Conservation (phyloP, 2,329 filamentous ascomycete genomes). For the Aspergillus sp. region DNA sequence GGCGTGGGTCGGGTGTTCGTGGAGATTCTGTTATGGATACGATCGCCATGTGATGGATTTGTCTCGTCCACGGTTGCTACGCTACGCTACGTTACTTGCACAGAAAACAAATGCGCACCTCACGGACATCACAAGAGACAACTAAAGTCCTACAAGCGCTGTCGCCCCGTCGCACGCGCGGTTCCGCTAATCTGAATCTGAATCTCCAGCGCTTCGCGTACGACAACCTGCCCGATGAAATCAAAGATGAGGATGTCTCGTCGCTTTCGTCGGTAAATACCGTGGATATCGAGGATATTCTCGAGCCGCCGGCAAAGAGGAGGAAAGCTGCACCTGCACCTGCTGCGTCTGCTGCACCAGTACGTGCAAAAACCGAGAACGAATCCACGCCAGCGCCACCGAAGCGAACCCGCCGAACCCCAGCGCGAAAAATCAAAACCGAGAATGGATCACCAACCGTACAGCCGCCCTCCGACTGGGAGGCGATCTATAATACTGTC, state of each 20-base stretch:
- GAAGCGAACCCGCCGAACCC: conserved; percentile 28
- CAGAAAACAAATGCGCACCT: conserved; percentile 48
- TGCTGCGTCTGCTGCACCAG: too few relatives aligned
- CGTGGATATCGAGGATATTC: conserved; percentile 54
- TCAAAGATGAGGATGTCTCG: conserved; percentile 22
- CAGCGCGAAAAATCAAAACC: conserved; percentile 35
- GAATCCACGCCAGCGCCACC: conserved; percentile 24
- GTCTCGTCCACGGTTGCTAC: background rate
- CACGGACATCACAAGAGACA: conserved; percentile 53
- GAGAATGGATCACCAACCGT: conserved; percentile 31
- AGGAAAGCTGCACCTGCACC: conserved; percentile 31
- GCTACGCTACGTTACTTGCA: background rate
- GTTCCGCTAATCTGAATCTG: conserved; percentile 23
- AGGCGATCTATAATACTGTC: conserved; percentile 69
- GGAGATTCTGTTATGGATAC: too few relatives aligned
- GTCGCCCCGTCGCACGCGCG: conserved; percentile 41
- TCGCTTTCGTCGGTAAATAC: conserved; percentile 31
- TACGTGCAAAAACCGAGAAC: conserved; percentile 2
- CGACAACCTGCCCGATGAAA: conserved; percentile 7
- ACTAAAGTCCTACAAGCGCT: conserved; percentile 48
- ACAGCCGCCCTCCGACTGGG: conserved; percentile 72
- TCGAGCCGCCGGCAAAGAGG: conserved; percentile 38
- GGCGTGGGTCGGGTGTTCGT: background rate
- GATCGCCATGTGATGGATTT: background rate
- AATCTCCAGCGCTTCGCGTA: conserved; percentile 22